phyloP scores from a whole-genome alignment of 306 rosid species.

The Astragalus membranaceus region DNA sequence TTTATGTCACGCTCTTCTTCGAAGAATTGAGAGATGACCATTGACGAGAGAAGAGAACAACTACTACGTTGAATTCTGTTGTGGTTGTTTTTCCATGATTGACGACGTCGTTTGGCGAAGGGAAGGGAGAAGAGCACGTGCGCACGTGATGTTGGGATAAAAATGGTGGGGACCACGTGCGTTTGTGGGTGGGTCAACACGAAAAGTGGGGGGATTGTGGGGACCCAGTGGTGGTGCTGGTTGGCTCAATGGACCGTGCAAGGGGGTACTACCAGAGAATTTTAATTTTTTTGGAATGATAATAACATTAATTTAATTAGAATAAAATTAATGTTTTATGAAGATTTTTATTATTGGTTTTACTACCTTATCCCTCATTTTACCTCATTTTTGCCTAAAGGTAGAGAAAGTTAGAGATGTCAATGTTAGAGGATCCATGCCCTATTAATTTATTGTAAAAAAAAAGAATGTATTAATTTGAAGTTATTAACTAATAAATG shows the following conservation, averaged over 20 bases:
- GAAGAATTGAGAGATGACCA: slow-evolving; percentile 27
- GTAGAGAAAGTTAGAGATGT: too few relatives aligned
- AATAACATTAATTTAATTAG: neutral
- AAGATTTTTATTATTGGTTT: neutral
- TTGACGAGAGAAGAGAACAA: neutral
- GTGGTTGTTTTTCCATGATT: neutral
- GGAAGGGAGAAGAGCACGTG: slow-evolving; percentile 39
- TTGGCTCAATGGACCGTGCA: slow-evolving; percentile 30
- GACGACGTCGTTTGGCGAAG: neutral
- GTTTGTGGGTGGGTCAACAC: slow-evolving; percentile 27
- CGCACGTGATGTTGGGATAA: slow-evolving; percentile 41
- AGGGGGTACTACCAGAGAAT: neutral
- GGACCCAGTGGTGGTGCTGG: slow-evolving; percentile 20
- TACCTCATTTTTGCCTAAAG: too few relatives aligned
- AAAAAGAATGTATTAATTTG: neutral
- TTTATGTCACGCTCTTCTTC: slow-evolving; percentile 52
- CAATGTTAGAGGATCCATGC: too few relatives aligned
- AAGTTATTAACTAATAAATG: neutral
- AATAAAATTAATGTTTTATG: neutral
- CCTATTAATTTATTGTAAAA: too few relatives aligned
- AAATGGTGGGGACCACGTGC: slow-evolving; percentile 45
- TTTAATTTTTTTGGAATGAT: neutral
- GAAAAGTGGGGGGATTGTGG: slow-evolving; percentile 22
- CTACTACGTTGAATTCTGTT: neutral
- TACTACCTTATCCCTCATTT: too few relatives aligned